Conservation (phyloP, 495 filamentous ascomycete species). For the Acidiella bohemica region DNA sequence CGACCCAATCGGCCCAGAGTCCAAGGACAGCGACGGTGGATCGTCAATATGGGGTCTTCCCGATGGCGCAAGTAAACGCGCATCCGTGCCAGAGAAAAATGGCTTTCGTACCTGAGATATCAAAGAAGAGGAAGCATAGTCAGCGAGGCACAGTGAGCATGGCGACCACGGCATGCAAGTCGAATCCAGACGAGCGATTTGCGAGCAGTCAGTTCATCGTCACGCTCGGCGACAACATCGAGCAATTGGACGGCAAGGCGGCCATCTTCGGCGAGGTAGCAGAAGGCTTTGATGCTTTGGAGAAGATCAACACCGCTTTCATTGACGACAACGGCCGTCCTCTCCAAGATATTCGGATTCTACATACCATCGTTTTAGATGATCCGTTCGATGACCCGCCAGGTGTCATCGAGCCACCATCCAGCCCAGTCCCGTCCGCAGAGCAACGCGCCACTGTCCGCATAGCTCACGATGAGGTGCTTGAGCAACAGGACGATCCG, state of each 20-base stretch:
- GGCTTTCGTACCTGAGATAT: constrained; percentile 70
- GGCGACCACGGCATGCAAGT: constrained; percentile 65
- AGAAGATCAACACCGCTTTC: constrained; percentile 85
- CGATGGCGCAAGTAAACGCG: constrained; percentile 37
- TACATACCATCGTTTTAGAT: constrained; percentile 78
- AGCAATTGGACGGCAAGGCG: constrained; percentile 78
- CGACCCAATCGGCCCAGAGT: constrained; percentile 76
- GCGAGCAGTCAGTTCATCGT: constrained; percentile 84
- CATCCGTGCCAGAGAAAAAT: constrained; percentile 37
- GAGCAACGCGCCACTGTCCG: constrained; percentile 82
- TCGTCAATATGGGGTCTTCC: constrained; percentile 81
- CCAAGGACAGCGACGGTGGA: constrained; percentile 74
- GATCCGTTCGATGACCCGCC: constrained; percentile 74
- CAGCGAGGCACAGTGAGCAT: constrained; percentile 87
- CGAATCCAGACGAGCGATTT: constrained; percentile 66
- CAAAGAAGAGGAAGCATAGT: constrained; percentile 70
- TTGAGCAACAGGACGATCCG: constrained; percentile 64
- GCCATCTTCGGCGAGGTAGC: constrained; percentile 92
- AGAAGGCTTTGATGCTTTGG: constrained; percentile 80
- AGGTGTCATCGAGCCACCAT: constrained; percentile 58
- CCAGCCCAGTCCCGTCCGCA: constrained; percentile 68
- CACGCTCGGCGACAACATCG: constrained; percentile 72
- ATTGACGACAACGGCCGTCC: constrained; percentile 65
- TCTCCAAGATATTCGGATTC: constrained; percentile 81
- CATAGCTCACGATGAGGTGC: constrained; percentile 76